phyloP scores from a whole-genome alignment of 345 rosid species.

The Linum lewisii region DNA sequence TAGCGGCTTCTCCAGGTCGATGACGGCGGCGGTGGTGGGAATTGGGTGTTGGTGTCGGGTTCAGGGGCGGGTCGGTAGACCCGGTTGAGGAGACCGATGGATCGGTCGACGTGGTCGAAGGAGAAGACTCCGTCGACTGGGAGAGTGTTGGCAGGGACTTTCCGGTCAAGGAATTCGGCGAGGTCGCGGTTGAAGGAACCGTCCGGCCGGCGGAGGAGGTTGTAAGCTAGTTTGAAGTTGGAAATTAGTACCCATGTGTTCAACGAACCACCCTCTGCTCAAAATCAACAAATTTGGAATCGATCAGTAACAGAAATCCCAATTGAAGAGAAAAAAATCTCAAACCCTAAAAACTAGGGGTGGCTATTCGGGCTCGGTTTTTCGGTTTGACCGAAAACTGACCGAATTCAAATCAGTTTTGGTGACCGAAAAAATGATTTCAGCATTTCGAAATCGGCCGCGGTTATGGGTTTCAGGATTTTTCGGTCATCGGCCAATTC shows the following conservation, averaged over 20 bases:
- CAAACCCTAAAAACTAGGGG: no score
- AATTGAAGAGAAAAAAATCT: background rate
- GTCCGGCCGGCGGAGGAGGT: conserved; percentile 81
- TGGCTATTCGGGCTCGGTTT: no score
- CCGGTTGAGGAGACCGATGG: conserved; percentile 70
- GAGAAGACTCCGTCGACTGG: conserved; percentile 89
- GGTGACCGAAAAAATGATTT: no score
- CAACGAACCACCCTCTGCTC: conserved; percentile 82
- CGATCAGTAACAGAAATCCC: conserved; percentile 8
- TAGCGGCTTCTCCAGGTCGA: conserved; percentile 55
- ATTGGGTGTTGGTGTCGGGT: conserved; percentile 27
- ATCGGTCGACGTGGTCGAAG: conserved; percentile 70
- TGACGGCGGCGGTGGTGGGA: conserved; percentile 9
- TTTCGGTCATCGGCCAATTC: no score
- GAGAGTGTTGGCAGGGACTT: conserved; percentile 64
- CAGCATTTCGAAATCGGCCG: no score
- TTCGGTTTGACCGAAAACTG: no score
- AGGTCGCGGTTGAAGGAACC: conserved; percentile 89
- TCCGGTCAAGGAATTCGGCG: conserved; percentile 89
- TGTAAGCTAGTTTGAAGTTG: conserved; percentile 90
- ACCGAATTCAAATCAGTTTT: no score
- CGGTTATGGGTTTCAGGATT: no score
- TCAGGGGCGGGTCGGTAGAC: conserved; percentile 43
- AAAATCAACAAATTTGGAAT: conserved; percentile 7
- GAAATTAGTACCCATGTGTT: conserved; percentile 98